phyloP scores from a whole-genome alignment of 192 early-diverging fungal genomes.

The Pilaira anomala region DNA sequence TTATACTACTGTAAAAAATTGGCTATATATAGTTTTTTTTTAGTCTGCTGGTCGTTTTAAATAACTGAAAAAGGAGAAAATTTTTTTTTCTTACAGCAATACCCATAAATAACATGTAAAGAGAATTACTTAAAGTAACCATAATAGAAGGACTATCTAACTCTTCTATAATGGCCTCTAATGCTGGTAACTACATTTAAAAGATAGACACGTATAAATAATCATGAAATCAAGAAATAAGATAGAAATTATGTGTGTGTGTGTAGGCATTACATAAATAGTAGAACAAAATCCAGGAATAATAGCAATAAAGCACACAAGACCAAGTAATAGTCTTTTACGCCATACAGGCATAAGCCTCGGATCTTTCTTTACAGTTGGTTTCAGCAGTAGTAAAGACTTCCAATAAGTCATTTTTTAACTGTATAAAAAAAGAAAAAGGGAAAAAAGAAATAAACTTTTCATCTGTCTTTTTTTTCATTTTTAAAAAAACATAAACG shows the following conservation, averaged over 20 bases:
- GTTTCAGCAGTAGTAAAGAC: background rate
- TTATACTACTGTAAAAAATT: conserved; percentile 42
- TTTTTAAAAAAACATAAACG: too few relatives aligned
- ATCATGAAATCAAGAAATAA: background rate
- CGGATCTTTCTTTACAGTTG: conserved; percentile 17
- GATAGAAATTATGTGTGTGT: background rate
- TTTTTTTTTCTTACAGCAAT: conserved; percentile 27
- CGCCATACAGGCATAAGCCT: conserved; percentile 10
- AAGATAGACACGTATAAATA: background rate
- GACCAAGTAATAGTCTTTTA: conserved; percentile 14
- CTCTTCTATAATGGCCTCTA: conserved; percentile 14
- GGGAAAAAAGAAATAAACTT: conserved; percentile 5
- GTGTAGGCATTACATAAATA: conserved; percentile 25
- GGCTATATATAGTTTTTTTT: conserved; percentile 18
- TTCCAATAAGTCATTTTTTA: conserved; percentile 5
- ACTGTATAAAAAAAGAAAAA: background rate
- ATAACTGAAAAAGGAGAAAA: background rate
- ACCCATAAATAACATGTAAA: conserved; percentile 53
- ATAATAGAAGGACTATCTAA: conserved; percentile 28
- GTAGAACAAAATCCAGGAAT: conserved; percentile 38
- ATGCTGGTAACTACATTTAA: conserved; percentile 21
- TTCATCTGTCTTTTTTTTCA: too few relatives aligned
- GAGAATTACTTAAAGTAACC: conserved; percentile 34
- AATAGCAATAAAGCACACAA: conserved; percentile 16
- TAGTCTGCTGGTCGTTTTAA: background rate